Percentiles rank a stretch among this genome's conserved stretches.
phyloP scores from a whole-genome alignment of 805 yeast species.

The Candida nitratophila region DNA sequence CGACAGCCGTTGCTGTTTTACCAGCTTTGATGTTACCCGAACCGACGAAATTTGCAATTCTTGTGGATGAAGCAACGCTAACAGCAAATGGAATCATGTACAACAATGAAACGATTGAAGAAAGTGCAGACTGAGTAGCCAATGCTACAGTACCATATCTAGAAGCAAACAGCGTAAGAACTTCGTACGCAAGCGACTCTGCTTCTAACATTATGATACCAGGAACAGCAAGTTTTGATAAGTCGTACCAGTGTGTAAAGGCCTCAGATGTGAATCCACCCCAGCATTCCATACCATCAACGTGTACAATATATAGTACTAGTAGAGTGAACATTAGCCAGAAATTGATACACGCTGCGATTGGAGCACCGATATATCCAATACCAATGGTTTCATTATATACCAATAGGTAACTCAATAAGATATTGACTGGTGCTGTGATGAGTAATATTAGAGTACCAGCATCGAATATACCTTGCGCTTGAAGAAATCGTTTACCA shows the following conservation, averaged over 20 bases:
- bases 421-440: conserved; percentile 66
- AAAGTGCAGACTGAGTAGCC: conserved; percentile 50
- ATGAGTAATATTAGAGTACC: conserved; percentile 60
- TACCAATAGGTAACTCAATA: conserved; percentile 59
- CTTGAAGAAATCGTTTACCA: conserved; percentile 66
- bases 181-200: conserved; percentile 51
- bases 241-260: conserved; percentile 30
- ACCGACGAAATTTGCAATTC: conserved; percentile 51
- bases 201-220: conserved; percentile 51
- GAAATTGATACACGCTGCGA: conserved; percentile 62
- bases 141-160: conserved; percentile 44
- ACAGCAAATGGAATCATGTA: conserved; percentile 54
- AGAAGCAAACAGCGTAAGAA: conserved; percentile 47
- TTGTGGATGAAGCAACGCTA: conserved; percentile 47
- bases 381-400: conserved; percentile 52
- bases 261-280: conserved; percentile 40
- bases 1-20: conserved; percentile 35
- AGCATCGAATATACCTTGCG: conserved; percentile 77
- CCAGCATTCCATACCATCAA: conserved; percentile 71
- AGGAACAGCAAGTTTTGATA: conserved; percentile 41
- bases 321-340: conserved; percentile 60
- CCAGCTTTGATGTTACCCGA: conserved; percentile 25
- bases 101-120: conserved; percentile 43
- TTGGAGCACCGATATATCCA: conserved; percentile 73
- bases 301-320: conserved; percentile 43